Evolutionary conservation across 352 stramenopile species (phyloP).

Genomic region (Phytophthora kernoviae): DNA sequence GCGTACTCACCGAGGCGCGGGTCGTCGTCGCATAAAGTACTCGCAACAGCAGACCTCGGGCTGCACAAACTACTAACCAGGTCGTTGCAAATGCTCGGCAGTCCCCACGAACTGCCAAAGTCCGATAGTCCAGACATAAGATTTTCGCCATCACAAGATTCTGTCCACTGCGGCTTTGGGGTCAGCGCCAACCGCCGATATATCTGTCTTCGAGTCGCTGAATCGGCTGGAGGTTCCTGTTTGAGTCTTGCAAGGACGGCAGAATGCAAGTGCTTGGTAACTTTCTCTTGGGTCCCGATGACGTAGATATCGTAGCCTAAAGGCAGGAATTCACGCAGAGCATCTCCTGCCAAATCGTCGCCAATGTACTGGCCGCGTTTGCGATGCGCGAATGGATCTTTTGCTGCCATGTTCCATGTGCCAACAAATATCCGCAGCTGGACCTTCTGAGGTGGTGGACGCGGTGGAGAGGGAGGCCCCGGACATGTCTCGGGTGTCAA

Average conservation of each 20-base stretch:
- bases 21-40: conserved; percentile 10
- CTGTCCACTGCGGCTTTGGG: conserved; percentile 4
- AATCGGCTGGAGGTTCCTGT: conserved; percentile 6
- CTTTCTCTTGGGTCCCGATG: conserved; percentile 73
- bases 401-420: conserved; percentile 79
- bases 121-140: conserved; percentile 17
- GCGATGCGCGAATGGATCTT: conserved; percentile 55
- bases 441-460: conserved; percentile 1
- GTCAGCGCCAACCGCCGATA: conserved; percentile 38
- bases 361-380: conserved; percentile 50
- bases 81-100: conserved; percentile 16
- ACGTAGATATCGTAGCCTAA: conserved; percentile 80
- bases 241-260: conserved; percentile 58
- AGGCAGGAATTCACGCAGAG: conserved; percentile 53
- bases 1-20: neutral
- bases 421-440: conserved; percentile 65
- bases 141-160: conserved; percentile 8
- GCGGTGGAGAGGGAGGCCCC: conserved; percentile 9
- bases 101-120: conserved; percentile 9
- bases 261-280: conserved; percentile 63
- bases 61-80: conserved; percentile 13
- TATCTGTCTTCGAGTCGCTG: neutral
- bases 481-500: conserved; percentile 43
- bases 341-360: conserved; percentile 34
- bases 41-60: conserved; percentile 8